A percentile compares a stretch with the other conserved stretches of the same genome.
These are phyloP conservation scores for Colletotrichum lindemuthianum DNA, from an alignment of 2,329 filamentous ascomycete species.

Conservation along the genomic window DNA sequence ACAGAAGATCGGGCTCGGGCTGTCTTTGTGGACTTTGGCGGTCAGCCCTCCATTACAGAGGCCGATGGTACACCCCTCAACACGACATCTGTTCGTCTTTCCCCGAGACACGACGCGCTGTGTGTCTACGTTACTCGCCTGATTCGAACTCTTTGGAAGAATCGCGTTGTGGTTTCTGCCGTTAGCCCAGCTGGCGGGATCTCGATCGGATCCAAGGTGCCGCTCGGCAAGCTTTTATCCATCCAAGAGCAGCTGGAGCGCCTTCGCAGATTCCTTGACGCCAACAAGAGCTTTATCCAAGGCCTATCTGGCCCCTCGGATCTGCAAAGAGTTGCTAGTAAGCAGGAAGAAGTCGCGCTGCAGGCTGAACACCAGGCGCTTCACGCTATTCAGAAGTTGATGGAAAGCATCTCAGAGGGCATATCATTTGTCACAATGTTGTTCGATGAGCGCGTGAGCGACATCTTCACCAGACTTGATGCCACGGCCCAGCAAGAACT, in stretches of 20 bases:
- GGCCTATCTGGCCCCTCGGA: constrained; percentile 92
- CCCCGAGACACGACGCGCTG: constrained; percentile 88
- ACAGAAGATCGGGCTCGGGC: constrained; percentile 87
- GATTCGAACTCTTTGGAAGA: constrained; percentile 89
- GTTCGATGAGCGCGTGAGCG: constrained; percentile 91
- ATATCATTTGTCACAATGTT: constrained; percentile 96
- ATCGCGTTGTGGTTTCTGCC: constrained; percentile 72
- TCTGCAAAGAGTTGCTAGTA: constrained; percentile 78
- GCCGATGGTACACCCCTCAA: constrained; percentile 75
- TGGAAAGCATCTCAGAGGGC: constrained; percentile 92
- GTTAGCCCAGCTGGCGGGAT: constrained; percentile 66
- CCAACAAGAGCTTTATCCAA: constrained; percentile 92
- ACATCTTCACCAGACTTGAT: constrained; percentile 83
- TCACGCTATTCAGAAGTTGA: constrained; percentile 84
- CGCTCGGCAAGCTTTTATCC: constrained; percentile 73
- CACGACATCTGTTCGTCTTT: constrained; percentile 86
- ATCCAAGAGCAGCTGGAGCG: constrained; percentile 85
- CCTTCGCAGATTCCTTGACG: constrained; percentile 82
- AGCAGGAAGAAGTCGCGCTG: constrained; percentile 90
- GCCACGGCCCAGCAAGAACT: constrained; percentile 76
- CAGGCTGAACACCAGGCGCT: constrained; percentile 95
- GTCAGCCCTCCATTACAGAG: constrained; percentile 85
- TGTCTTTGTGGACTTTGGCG: constrained; percentile 92
- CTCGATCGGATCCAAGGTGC: constrained; percentile 73
- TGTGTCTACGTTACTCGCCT: constrained; percentile 88